These are phyloP conservation scores for Pezicula rhizophila DNA, from an alignment of 2,329 filamentous ascomycete genomes.

Conservation along the genomic window DNA sequence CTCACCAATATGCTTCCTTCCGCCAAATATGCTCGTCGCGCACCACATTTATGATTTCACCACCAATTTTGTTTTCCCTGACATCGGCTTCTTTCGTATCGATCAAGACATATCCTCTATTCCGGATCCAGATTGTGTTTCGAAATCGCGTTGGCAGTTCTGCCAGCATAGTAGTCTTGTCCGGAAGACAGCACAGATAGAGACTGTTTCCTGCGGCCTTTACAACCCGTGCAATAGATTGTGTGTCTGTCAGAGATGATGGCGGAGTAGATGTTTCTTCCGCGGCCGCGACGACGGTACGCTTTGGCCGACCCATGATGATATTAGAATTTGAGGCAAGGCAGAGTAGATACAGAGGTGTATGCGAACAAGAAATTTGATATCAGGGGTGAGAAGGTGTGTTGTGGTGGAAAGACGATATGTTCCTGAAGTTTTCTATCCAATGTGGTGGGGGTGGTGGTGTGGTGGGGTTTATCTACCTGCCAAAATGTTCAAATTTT, in stretches of 20 bases:
- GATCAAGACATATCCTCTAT: constrained; percentile 80
- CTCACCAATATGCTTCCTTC: constrained; percentile 79
- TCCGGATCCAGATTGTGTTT: constrained; percentile 88
- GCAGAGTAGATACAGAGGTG: neutral
- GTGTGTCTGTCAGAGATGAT: constrained; percentile 52
- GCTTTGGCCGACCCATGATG: constrained; percentile 67
- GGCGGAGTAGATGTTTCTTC: constrained; percentile 62
- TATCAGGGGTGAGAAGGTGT: too few species aligned
- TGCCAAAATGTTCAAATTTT: too few species aligned
- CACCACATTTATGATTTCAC: constrained; percentile 90
- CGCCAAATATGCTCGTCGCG: constrained; percentile 88
- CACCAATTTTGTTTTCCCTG: constrained; percentile 70
- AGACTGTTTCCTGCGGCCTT: constrained; percentile 85
- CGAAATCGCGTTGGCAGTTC: constrained; percentile 83
- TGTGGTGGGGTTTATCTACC: too few species aligned
- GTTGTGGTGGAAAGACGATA: too few species aligned
- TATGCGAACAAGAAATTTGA: neutral
- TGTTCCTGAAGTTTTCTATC: too few species aligned
- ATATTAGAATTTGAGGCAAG: neutral
- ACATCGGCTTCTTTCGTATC: constrained; percentile 62
- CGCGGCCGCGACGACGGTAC: constrained; percentile 70
- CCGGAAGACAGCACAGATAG: constrained; percentile 71
- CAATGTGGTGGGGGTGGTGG: too few species aligned
- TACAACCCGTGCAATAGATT: constrained; percentile 67
- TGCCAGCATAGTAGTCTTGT: constrained; percentile 60